Evolutionary conservation across 176 grass and related monocot genomes (phyloP).

Genomic region (Oryza brachyantha): DNA sequence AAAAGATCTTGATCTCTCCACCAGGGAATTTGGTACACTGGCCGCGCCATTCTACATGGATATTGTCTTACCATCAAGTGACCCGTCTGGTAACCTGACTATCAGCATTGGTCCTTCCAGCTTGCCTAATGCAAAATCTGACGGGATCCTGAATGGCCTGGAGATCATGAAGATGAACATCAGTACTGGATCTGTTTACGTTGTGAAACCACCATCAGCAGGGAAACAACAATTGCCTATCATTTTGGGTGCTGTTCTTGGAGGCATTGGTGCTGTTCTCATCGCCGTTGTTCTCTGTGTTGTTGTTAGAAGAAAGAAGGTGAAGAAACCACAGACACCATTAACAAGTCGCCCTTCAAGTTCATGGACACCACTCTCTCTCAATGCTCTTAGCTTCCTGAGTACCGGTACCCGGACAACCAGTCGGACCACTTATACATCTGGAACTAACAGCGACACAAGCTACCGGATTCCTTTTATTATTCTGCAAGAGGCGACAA

Average conservation of each 20-base stretch:
- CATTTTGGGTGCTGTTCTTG: conserved; percentile 53
- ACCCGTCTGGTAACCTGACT: conserved; percentile 59
- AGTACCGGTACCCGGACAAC: conserved; percentile 64
- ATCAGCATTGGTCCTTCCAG: conserved; percentile 75
- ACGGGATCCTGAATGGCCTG: conserved; percentile 91
- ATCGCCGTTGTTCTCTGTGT: conserved; percentile 34
- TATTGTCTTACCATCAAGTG: conserved; percentile 68
- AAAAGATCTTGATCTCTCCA: conserved; percentile 64
- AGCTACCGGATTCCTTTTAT: conserved; percentile 76
- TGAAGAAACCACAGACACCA: conserved; percentile 35
- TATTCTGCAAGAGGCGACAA: conserved; percentile 65
- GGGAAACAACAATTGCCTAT: conserved; percentile 34
- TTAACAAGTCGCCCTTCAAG: conserved; percentile 41
- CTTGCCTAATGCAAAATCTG: neutral
- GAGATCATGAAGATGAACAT: conserved; percentile 99
- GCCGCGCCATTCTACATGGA: conserved; percentile 74
- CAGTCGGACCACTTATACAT: conserved; percentile 71
- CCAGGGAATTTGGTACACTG: conserved; percentile 25
- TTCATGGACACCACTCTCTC: conserved; percentile 49
- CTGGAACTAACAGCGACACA: conserved; percentile 52
- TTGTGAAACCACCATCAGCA: conserved; percentile 27
- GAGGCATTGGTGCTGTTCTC: conserved; percentile 35
- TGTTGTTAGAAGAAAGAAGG: conserved; percentile 49
- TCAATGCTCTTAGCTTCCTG: conserved; percentile 64
- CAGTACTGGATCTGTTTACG: conserved; percentile 51